Base-by-base conservation (phyloP, 2,329 filamentous ascomycete species). In the Thielaviopsis euricoi region DNA sequence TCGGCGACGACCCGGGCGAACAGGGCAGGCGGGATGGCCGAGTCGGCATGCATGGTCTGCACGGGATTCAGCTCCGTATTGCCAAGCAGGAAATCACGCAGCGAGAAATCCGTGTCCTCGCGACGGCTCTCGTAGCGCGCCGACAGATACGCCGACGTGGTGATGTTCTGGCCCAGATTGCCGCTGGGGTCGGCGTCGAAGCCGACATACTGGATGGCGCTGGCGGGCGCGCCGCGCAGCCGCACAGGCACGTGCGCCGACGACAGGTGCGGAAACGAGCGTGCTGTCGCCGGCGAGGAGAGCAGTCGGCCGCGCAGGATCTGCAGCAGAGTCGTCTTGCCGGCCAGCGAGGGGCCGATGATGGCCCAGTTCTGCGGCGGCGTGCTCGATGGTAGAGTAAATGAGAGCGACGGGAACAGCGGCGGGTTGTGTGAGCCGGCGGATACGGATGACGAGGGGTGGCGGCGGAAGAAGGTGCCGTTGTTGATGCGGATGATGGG, bases 121-220 rank as follows among this genome's bases (percentile, higher is more conserved):
- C 88, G 78, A 43, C 85, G 76, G 60, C 86, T 90, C 74, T 98
- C 93, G 68, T 97, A 98, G 46, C 93, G 78, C 17, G 89, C 89
- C 60, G 87, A 89, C 19, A 97, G 73, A 67, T 96, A 96, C 4
- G 89, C 84, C 21, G 86, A 86, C n/a, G 81, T 76, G 0, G 78
- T 76, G 6, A 76, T 75, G n/a, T 73, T 73, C 73, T 73, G 1
- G 78, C 76, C 1, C 77, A 67, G 65, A 15, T 79, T 71, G 53
- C 75, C 71, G 6, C 77, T 76, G 25, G 81, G 77, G 64, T 90
- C 86, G 1, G 81, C 82, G 66, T 89, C 87, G 66, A 97, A 97
- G 0, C 93, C 91, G 10, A 97, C 89, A 73, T 95, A 91, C 64
- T 85, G 83, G 59, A 98, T 85, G 0, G 89, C 89, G 62, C 76